Percentiles rank a stretch among this genome's conserved stretches.
Evolutionary conservation across 1,284 basidiomycete species (phyloP).

Genomic region (Ustilago sp.): DNA sequence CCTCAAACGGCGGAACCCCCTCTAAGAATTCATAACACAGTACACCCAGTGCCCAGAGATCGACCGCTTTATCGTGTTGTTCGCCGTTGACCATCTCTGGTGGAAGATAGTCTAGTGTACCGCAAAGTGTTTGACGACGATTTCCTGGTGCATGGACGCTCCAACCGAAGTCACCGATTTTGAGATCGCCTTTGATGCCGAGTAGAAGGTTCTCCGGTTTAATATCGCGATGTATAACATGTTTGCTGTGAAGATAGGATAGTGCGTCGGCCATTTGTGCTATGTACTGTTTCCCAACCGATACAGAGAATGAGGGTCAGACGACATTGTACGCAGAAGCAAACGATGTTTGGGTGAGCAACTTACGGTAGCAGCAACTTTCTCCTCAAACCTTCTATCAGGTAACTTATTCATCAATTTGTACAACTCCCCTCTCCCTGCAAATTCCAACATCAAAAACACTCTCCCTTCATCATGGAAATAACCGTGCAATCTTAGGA

Average conservation of each 20-base stretch:
- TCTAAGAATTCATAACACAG: constrained; percentile 94
- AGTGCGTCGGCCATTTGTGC: constrained; percentile 99
- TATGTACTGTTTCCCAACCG: constrained; percentile 77
- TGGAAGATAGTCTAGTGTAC: constrained; percentile 95
- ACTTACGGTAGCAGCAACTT: constrained; percentile 77
- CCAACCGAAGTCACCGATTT: constrained; percentile 99
- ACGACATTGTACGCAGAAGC: too few species aligned
- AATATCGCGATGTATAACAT: constrained; percentile 98
- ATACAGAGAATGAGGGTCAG: background rate
- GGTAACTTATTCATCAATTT: constrained; percentile 85
- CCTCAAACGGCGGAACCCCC: constrained; percentile 92
- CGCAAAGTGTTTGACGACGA: constrained; percentile 87
- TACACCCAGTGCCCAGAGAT: constrained; percentile 97
- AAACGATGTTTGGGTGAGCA: background rate
- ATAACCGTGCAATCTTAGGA: constrained; percentile 93
- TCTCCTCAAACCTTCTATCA: constrained; percentile 84
- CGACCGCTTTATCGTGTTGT: constrained; percentile 88
- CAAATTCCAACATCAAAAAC: constrained; percentile 96
- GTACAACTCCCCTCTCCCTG: constrained; percentile 94
- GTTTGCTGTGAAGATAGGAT: constrained; percentile 90
- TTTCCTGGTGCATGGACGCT: constrained; percentile 96
- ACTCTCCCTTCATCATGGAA: constrained; percentile 99
- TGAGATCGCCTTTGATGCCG: constrained; percentile 94
- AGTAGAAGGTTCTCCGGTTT: constrained; percentile 97
- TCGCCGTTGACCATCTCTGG: constrained; percentile 97